A percentile compares a stretch with the other conserved stretches of the same genome.
These are phyloP conservation scores for Garcileccinum viscosum DNA, from an alignment of 1,284 basidiomycete species.

Conservation along the genomic window DNA sequence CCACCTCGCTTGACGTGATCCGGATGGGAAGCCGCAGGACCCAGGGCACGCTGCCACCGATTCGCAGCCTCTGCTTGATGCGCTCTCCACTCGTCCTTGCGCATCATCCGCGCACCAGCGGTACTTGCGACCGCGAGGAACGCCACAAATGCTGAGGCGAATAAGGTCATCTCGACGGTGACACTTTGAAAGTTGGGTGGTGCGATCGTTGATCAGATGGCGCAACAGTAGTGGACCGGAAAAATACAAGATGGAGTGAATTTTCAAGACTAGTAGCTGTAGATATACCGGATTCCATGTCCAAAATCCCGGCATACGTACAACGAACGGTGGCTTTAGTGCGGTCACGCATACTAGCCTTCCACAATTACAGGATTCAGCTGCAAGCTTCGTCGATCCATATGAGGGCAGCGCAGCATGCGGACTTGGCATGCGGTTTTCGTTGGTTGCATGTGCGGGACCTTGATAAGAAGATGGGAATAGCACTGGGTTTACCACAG, in stretches of 20 bases:
- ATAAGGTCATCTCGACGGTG: not conserved
- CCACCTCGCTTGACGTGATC: slow-evolving; percentile 13
- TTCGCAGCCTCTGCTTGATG: slow-evolving; percentile 44
- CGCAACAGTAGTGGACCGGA: not conserved
- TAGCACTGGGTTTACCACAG: not conserved
- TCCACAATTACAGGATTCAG: not conserved
- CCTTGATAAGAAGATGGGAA: not conserved
- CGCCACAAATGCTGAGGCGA: not conserved
- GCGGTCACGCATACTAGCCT: not conserved
- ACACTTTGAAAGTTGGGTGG: not conserved
- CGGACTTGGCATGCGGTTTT: not conserved
- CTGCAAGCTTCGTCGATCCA: not conserved
- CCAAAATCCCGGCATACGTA: not conserved
- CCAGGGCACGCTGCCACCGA: slow-evolving; percentile 40
- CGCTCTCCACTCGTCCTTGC: slow-evolving; percentile 5
- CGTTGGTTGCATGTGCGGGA: not conserved
- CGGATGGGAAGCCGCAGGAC: slow-evolving; percentile 7
- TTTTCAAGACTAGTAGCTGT: not conserved
- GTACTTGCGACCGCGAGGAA: not conserved
- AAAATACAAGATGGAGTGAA: not conserved
- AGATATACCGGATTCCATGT: not conserved
- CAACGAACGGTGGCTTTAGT: not conserved
- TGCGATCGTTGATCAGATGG: not conserved
- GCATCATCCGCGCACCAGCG: not conserved
- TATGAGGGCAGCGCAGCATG: not conserved